Conservation (phyloP, 768 basidiomycete genomes). For the Guyanaporus albipodus region DNA sequence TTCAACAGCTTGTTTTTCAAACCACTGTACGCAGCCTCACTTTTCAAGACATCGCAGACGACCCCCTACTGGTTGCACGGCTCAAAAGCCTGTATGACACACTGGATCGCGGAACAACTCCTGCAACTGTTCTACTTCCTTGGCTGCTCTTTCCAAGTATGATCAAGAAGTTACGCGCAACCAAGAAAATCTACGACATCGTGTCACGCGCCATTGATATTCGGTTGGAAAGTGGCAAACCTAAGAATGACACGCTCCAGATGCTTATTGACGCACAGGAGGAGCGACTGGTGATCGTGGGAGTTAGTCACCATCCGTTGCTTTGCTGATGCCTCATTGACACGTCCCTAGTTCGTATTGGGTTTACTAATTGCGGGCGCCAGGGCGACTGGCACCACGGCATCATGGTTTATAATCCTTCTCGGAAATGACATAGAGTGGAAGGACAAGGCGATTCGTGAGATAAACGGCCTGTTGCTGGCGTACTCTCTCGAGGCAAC, state of each 20-base stretch:
- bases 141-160: slow-evolving; percentile 76
- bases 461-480: slow-evolving; percentile 54
- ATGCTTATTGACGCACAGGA: slow-evolving; percentile 70
- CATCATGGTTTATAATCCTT: slow-evolving; percentile 73
- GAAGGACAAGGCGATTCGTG: slow-evolving; percentile 53
- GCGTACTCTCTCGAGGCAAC: slow-evolving; percentile 32
- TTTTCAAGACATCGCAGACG: slow-evolving; percentile 65
- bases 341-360: slow-evolving; percentile 64
- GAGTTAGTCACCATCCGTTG: slow-evolving; percentile 41
- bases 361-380: slow-evolving; percentile 76
- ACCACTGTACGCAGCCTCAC: slow-evolving; percentile 65
- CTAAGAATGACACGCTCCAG: slow-evolving; percentile 65
- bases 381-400: slow-evolving; percentile 75
- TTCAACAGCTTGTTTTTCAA: slow-evolving; percentile 62
- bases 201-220: slow-evolving; percentile 51
- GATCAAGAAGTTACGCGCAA: slow-evolving; percentile 65
- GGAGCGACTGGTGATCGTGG: slow-evolving; percentile 64
- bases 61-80: slow-evolving; percentile 55
- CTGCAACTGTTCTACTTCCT: slow-evolving; percentile 66
- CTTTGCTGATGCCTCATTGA: slow-evolving; percentile 19
- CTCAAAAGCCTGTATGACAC: slow-evolving; percentile 63
- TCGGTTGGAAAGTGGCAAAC: slow-evolving; percentile 55
- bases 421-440: slow-evolving; percentile 65
- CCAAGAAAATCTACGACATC: slow-evolving; percentile 74
- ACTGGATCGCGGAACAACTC: slow-evolving; percentile 68